A percentile compares a stretch with the other conserved stretches of the same genome.
Conservation (phyloP, 371 early-diverging fungal genomes). For the Mucor saturninus region DNA sequence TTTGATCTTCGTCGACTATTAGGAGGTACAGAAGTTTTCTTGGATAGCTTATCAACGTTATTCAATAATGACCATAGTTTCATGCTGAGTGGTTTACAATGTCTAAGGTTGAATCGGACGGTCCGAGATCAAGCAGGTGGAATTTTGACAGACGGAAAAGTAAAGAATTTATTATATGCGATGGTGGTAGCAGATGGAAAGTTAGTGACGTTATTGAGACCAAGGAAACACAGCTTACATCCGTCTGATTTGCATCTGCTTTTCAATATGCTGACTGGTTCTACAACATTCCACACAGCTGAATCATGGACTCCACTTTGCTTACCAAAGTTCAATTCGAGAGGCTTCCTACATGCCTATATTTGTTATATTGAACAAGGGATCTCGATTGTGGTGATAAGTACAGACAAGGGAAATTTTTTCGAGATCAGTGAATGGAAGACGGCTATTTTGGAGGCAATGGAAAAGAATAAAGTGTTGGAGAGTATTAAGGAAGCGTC, state of each 20-base stretch:
- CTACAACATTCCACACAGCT: constrained; percentile 72
- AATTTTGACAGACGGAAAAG: constrained; percentile 59
- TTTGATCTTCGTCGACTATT: constrained; percentile 89
- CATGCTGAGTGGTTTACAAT: constrained; percentile 80
- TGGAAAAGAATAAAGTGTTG: constrained; percentile 36
- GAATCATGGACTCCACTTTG: constrained; percentile 97
- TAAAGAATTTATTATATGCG: constrained; percentile 65
- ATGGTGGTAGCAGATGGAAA: constrained; percentile 78
- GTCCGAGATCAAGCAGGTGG: constrained; percentile 71
- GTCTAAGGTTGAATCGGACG: constrained; percentile 68
- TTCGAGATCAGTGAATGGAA: constrained; percentile 80
- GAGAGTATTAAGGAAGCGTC: constrained; percentile 35
- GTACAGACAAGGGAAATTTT: constrained; percentile 84
- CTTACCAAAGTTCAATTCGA: constrained; percentile 87
- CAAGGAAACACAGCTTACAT: constrained; percentile 79
- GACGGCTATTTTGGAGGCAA: constrained; percentile 57
- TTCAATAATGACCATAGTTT: constrained; percentile 76
- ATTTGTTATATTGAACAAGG: constrained; percentile 78
- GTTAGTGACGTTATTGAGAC: constrained; percentile 78
- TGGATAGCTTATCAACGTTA: constrained; percentile 78
- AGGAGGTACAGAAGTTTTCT: constrained; percentile 85
- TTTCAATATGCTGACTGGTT: constrained; percentile 81
- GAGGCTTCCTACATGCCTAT: constrained; percentile 89
- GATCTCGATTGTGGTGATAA: constrained; percentile 75
- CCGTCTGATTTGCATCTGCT: constrained; percentile 86